Conservation (phyloP, 768 basidiomycete species). For the Lentinula sp. region DNA sequence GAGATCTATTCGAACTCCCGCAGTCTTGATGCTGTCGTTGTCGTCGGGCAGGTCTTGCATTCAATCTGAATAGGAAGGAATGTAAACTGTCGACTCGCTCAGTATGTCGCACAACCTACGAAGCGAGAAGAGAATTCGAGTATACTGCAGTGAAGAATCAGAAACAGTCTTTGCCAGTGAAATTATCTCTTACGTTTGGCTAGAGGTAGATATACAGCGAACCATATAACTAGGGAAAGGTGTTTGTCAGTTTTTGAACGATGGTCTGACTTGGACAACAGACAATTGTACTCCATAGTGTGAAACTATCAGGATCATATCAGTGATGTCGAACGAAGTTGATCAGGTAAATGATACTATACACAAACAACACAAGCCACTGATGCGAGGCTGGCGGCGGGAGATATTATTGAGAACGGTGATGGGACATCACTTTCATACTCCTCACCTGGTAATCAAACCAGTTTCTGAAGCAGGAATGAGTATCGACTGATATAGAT, state of each 20-base stretch:
- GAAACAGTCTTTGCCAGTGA: neutral
- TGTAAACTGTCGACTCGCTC: no score
- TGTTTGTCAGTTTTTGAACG: neutral
- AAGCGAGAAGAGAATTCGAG: constrained; percentile 1
- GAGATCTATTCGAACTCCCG: neutral
- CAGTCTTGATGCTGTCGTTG: neutral
- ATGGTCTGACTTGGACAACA: neutral
- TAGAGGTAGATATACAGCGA: constrained; percentile 18
- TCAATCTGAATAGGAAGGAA: neutral
- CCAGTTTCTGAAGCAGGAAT: constrained; percentile 14
- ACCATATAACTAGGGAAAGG: constrained; percentile 17
- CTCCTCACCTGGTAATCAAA: constrained; percentile 15
- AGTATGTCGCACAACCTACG: neutral
- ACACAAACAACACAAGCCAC: constrained; percentile 17
- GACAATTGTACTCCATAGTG: constrained; percentile 15
- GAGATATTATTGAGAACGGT: neutral
- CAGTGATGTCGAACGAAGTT: neutral
- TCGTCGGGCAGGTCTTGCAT: neutral
- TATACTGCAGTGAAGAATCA: neutral
- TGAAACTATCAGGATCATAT: constrained; percentile 14
- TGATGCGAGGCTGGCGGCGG: constrained; percentile 13
- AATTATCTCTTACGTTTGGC: constrained; percentile 15
- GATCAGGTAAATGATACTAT: neutral
- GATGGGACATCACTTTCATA: neutral
- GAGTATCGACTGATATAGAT: neutral